phyloP scores from a whole-genome alignment of 306 rosid genomes.

The Lagenaria siceraria region DNA sequence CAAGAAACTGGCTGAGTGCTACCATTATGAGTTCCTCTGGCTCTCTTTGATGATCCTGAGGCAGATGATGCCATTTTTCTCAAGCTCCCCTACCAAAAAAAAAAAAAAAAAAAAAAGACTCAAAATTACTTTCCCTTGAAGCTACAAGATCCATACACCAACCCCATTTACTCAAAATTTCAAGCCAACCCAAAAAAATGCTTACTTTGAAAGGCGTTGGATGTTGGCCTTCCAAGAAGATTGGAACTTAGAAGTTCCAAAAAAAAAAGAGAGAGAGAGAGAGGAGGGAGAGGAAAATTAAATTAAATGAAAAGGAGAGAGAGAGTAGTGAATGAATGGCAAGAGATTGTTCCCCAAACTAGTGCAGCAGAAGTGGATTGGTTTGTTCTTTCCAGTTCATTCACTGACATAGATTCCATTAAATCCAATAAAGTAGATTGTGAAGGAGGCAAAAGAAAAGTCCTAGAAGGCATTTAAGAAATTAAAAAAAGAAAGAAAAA shows the following conservation, averaged over 20 bases:
- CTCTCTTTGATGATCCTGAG: conserved; percentile 70
- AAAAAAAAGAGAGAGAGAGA: neutral
- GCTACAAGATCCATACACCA: neutral
- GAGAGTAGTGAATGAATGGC: neutral
- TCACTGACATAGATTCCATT: conserved; percentile 11
- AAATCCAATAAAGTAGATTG: conserved; percentile 9
- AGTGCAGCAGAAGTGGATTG: conserved; percentile 8
- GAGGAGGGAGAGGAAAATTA: neutral
- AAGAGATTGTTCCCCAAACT: neutral
- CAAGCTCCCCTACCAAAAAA: neutral
- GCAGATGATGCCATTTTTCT: conserved; percentile 17
- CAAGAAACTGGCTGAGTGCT: conserved; percentile 50
- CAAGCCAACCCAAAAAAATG: neutral
- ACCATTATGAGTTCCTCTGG: conserved; percentile 41
- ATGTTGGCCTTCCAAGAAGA: neutral
- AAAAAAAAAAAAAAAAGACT: neutral
- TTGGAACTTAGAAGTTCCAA: neutral
- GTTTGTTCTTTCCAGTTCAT: conserved; percentile 10
- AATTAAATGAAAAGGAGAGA: neutral
- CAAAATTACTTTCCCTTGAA: neutral
- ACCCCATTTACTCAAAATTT: neutral
- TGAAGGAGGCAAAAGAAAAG: conserved; percentile 10
- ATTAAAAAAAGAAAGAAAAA: neutral
- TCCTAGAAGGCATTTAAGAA: neutral
- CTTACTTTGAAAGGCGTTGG: neutral